Base-by-base conservation (phyloP, 768 basidiomycete genomes). In the Pisolithus albus region DNA sequence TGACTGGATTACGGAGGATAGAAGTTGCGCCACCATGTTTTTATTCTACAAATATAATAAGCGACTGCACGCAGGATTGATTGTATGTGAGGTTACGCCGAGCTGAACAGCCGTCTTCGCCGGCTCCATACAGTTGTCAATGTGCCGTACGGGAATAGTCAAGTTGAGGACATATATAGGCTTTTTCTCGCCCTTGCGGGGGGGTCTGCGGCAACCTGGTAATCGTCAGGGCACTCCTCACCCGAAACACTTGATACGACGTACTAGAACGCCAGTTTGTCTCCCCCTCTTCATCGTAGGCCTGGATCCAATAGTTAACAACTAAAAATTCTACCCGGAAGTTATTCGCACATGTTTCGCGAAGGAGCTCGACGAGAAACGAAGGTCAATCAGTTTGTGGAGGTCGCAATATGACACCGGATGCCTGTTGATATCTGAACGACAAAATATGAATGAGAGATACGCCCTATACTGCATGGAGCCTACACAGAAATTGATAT, bases 401-500 rank as follows among this genome's bases (percentile, higher is more conserved):
- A 94, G 69, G 42, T 88, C 86, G 59, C 82, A 80, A 13, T 64
- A 61, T 15, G 78, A 70, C 28, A 94, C 67, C 4, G 82, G 82
- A 59, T 91, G 88, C 18, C 72, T 74, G 67, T 95, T 95, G 64
- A 95, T 76, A 63, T 86, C 92, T 95, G 58, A 49, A 52, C 38
- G 43, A 24, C 48, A 18, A 46, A 23, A 42, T 38, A 24, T 52
- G 19, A 37, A 21, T 30, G 44, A 44, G 26, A 18, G 46, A 54
- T 47, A 52, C 34, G 38, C 10, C 13, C 34, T 11, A 19, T 8
- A 37, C 26, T 13, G 26, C 36, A 23, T 38, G 53, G 41, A 19
- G 66, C 83, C 59, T 63, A 93, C 94, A 96, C 40, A 97, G 67
- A 70, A 84, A 89, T 66, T 98, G 94, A 65, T 86, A 80, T n/a